phyloP scores from a whole-genome alignment of 805 yeast genomes.

The Candida xiaguanensis region DNA sequence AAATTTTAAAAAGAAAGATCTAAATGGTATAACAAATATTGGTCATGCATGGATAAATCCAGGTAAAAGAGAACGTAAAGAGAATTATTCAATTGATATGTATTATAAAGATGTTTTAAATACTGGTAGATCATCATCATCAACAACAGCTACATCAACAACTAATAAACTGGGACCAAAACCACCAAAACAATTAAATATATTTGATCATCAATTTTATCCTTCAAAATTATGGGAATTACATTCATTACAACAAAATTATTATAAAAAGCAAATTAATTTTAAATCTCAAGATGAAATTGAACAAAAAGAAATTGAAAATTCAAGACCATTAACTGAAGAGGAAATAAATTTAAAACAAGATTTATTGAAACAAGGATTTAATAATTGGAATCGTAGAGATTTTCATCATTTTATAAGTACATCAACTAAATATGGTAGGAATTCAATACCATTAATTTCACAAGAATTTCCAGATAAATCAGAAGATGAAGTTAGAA shows the following conservation, averaged over 20 bases:
- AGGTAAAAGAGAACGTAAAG: conserved; percentile 78
- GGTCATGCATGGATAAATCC: conserved; percentile 78
- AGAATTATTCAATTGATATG: conserved; percentile 82
- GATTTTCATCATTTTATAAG: conserved; percentile 83
- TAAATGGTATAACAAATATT: conserved; percentile 45
- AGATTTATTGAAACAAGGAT: conserved; percentile 63
- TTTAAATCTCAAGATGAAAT: conserved; percentile 51
- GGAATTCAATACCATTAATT: conserved; percentile 67
- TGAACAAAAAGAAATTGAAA: conserved; percentile 69
- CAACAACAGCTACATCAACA: conserved; percentile 9
- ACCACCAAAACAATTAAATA: conserved; percentile 78
- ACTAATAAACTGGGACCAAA: conserved; percentile 58
- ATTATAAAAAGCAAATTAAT: conserved; percentile 63
- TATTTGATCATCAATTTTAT: conserved; percentile 89
- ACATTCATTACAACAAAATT: conserved; percentile 77
- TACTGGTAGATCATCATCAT: conserved; percentile 49
- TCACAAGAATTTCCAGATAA: conserved; percentile 81
- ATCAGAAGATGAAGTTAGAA: conserved; percentile 71
- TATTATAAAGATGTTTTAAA: conserved; percentile 79
- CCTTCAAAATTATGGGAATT: conserved; percentile 73
- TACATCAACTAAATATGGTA: conserved; percentile 73
- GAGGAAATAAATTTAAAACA: conserved; percentile 69
- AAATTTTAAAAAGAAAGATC: conserved; percentile 65
- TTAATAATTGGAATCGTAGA: conserved; percentile 76
- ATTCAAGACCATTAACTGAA: conserved; percentile 76